Evolutionary conservation across 208 protist species (phyloP).

Genomic region (Trypanosomatidae sp.): DNA sequence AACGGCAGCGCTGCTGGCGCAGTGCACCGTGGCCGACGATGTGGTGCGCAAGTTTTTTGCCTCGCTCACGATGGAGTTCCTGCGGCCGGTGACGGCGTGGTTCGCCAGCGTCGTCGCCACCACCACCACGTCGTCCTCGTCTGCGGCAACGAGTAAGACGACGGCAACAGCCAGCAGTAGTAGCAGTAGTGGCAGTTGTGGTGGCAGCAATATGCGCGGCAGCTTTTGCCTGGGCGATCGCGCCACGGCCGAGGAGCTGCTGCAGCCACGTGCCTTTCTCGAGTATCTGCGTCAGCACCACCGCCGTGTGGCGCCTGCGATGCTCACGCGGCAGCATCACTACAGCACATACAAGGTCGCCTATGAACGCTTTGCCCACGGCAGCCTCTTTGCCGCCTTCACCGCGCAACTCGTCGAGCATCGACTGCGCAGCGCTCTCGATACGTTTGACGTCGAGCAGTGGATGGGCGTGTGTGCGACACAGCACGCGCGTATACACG

Average conservation of each 20-base stretch:
- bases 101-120: constrained; percentile 20
- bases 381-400: constrained; percentile 46
- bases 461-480: constrained; percentile 31
- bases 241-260: constrained; percentile 9
- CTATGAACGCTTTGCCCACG: constrained; percentile 65
- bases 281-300: constrained; percentile 35
- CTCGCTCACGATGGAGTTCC: constrained; percentile 77
- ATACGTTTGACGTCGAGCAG: constrained; percentile 31
- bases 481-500: constrained; percentile 48
- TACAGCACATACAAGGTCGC: constrained; percentile 67
- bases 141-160: too few species aligned
- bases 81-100: constrained; percentile 54
- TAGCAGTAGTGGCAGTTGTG: too few species aligned
- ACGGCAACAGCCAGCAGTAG: too few species aligned
- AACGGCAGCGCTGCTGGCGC: constrained; percentile 7
- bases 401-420: constrained; percentile 41
- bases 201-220: too few species aligned
- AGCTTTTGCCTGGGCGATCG: constrained; percentile 58
- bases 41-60: constrained; percentile 74
- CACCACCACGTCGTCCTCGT: constrained; percentile 42
- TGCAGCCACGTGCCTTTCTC: constrained; percentile 54
- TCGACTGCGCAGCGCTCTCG: constrained; percentile 26
- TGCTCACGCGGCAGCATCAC: constrained; percentile 29
- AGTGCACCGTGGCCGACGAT: constrained; percentile 66
- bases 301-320: constrained; percentile 33